A percentile compares a stretch with the other conserved stretches of the same genome.
These are phyloP conservation scores for Cyclotella cryptica DNA, from an alignment of 108 stramenopile species.

Conservation along the genomic window DNA sequence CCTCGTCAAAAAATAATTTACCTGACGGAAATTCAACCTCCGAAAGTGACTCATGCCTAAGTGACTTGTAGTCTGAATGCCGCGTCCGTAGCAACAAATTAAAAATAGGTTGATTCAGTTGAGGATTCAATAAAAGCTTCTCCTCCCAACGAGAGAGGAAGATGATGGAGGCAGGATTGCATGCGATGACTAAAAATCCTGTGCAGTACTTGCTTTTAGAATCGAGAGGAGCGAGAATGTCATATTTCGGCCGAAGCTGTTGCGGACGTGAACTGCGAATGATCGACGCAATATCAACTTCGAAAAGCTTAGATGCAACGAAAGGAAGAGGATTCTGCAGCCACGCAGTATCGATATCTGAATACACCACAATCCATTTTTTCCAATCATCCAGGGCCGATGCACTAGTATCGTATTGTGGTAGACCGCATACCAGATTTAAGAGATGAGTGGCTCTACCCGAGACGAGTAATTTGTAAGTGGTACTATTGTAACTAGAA, in stretches of 20 bases:
- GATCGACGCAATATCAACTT: too few species aligned
- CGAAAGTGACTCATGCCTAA: conserved; percentile 10
- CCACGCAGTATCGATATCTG: conserved; percentile 47
- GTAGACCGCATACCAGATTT: conserved; percentile 33
- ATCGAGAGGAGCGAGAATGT: conserved; percentile 36
- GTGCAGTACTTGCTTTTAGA: conserved; percentile 35
- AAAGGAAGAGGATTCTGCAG: conserved; percentile 36
- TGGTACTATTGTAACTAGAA: conserved; percentile 29
- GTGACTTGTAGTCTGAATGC: background rate
- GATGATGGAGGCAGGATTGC: conserved; percentile 7
- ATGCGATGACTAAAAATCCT: conserved; percentile 30
- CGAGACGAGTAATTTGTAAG: conserved; percentile 37
- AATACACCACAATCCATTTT: conserved; percentile 5
- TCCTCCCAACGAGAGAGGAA: conserved; percentile 41
- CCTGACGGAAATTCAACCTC: conserved; percentile 33
- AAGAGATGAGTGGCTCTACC: conserved; percentile 40
- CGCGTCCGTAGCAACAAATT: conserved; percentile 13
- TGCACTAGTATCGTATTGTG: background rate
- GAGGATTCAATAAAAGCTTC: conserved; percentile 19
- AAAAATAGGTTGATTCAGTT: conserved; percentile 45
- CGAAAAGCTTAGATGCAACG: conserved; percentile 19
- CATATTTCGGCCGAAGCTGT: conserved; percentile 1
- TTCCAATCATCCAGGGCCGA: background rate
- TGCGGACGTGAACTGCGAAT: background rate
- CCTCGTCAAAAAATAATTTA: conserved; percentile 31